A percentile compares a stretch with the other conserved stretches of the same genome.
Conservation (phyloP, 2,329 filamentous ascomycete species). For the Arthrobotrys iridis region DNA sequence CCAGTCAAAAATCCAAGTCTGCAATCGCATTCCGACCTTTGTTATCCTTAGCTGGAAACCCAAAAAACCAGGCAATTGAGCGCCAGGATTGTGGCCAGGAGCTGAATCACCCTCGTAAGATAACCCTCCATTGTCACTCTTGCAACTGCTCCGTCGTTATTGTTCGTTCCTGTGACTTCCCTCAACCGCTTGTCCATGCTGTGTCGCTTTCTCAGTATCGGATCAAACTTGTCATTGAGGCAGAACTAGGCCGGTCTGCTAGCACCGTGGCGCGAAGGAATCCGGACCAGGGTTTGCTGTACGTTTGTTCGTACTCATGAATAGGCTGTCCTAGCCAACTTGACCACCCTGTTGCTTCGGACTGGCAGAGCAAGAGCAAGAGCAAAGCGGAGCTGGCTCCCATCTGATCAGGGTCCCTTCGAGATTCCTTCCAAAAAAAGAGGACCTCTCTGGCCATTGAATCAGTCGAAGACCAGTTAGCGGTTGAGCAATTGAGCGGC, state of each 20-base stretch:
- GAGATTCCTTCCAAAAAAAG: background rate
- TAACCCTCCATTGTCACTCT: background rate
- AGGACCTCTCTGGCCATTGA: no score
- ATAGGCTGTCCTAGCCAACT: no score
- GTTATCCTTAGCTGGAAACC: background rate
- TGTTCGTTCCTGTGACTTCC: slow-evolving; percentile 29
- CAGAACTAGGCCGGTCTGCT: slow-evolving; percentile 31
- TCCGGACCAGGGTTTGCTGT: slow-evolving; percentile 32
- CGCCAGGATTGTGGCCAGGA: background rate
- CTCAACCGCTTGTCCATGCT: slow-evolving; percentile 44
- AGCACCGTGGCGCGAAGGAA: slow-evolving; percentile 48
- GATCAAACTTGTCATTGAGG: slow-evolving; percentile 38
- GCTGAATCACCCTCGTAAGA: background rate
- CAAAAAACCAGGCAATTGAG: background rate
- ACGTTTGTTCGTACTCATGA: no score
- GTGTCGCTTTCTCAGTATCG: slow-evolving; percentile 28
- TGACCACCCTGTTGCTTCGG: slow-evolving; percentile 38
- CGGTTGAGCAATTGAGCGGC: background rate
- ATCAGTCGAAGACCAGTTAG: no score
- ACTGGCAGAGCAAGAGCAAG: slow-evolving; percentile 21
- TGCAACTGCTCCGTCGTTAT: slow-evolving; percentile 5
- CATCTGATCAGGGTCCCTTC: background rate
- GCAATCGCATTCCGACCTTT: slow-evolving; percentile 16
- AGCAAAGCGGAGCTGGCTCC: background rate
- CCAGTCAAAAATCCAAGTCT: slow-evolving; percentile 3